Conservation (phyloP, 768 basidiomycete genomes). For the Suillus hirtellus region DNA sequence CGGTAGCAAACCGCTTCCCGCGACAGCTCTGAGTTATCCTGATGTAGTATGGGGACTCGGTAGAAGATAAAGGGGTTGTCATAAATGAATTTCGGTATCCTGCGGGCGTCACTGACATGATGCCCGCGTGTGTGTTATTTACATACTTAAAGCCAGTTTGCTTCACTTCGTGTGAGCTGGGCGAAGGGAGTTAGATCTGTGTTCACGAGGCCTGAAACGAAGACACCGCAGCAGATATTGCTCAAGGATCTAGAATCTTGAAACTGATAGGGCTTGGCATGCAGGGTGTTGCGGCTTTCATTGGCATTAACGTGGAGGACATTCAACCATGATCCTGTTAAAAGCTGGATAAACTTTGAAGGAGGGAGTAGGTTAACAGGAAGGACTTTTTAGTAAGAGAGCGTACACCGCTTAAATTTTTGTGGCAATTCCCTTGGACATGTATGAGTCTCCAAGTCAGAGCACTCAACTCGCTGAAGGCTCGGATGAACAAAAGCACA, state of each 20-base stretch:
- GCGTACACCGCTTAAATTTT: background rate
- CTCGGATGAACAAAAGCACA: background rate
- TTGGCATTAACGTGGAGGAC: slow-evolving; percentile 1
- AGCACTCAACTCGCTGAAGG: background rate
- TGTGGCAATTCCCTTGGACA: background rate
- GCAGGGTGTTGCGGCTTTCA: background rate
- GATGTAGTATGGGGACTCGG: background rate
- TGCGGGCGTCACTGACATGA: slow-evolving; percentile 1
- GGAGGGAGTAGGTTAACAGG: background rate
- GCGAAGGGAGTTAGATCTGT: slow-evolving; percentile 5
- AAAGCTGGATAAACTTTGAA: background rate
- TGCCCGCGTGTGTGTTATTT: slow-evolving; percentile 4
- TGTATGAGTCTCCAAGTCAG: background rate
- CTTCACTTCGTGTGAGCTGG: background rate
- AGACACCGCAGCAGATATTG: background rate
- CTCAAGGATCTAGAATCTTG: background rate
- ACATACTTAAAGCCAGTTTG: background rate
- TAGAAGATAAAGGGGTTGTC: background rate
- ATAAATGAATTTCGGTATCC: slow-evolving; percentile 4
- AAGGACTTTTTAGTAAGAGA: background rate
- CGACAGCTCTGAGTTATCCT: background rate
- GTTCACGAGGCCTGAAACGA: background rate
- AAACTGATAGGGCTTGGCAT: background rate
- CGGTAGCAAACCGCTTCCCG: background rate
- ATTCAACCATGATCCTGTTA: background rate